Evolutionary conservation across 176 grass and related monocot genomes (phyloP), one percentile per base, ranked within the genome.

Genomic region (Areca catechu): DNA sequence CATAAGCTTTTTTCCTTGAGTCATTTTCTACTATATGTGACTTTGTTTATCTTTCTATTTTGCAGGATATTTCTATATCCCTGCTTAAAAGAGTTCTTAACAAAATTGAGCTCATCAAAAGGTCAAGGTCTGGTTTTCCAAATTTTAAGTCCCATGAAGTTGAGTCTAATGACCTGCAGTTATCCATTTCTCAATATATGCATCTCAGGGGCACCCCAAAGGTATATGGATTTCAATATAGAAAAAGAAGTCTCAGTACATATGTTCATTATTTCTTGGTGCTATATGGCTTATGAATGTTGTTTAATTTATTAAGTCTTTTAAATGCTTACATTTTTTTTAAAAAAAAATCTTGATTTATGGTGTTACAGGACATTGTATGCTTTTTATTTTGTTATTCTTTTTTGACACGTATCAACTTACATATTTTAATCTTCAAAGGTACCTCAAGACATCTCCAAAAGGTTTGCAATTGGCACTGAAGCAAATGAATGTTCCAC

Each of bases 61-160:
- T 71, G 43, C 70, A 97, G 92, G 92, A 97, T 34, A 82, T 91
- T 49, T 97, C 92, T 15, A 57, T 82, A 68, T 15, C 81, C 18
- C 73, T 82, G 48, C 54, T 97, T 19, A 97, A 85, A 49, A 97
- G 83, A 71, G 62, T 97, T 51, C 83, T 97, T 60, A 74, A 76
- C n/a, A 97, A 97, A 43, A 88, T 97, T 71, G 92, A 97, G 19
- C 74, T 84, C 27, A 97, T 97, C 51, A 97, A 97, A 68, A 83
- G 82, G 30, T 82, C 92, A 28, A 75, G 92, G 72, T 83, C 86
- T 61, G 92, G 86, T 62, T 65, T 68, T 29, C 86, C 92, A 54
- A 97, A 91, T 66, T 97, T 97, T 53, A 77, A 88, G 28, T 88
- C 83, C 5, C 83, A 90, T 74, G 80, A 85, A 53, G 61, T 52